Base-by-base conservation (phyloP, 139 green algal species). In the Prasinococcaceae sp. region DNA sequence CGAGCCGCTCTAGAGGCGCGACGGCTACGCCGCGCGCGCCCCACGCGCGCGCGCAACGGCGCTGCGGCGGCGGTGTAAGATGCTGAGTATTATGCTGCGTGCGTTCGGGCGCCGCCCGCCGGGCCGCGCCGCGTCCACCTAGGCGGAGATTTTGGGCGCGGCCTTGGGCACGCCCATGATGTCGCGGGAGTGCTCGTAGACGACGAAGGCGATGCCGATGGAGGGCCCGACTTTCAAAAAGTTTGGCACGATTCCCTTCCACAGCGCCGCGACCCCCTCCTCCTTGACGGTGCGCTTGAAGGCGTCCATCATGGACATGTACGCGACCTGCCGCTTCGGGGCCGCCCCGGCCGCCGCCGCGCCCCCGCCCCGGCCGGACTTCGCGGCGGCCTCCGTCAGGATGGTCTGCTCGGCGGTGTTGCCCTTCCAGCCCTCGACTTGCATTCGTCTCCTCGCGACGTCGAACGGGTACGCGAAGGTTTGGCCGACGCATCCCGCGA, bases 391-490 rank as follows among this genome's bases (percentile, higher is more conserved):
- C 28, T n/a, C 53, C 19, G 27, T 16, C 51, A n/a, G n/a, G n/a
- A n/a, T n/a, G n/a, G n/a, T n/a, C n/a, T n/a, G n/a, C 17, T 19
- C 56, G 28, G 14, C n/a, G 3, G 49, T 28, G 17, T 51, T 51
- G 45, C 54, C 24, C 30, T 48, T 47, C 58, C 65, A 71, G 6
- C 65, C 68, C 12, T 45, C 35, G 43, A 97, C 84, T 76, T 97
- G 89, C 64, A 98, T 57, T 38, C 89, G 61, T 50, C 90, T 53
- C 19, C 90, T 71, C 17, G 85, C 81, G 6, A 98, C 90, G 59
- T 98, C 90, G 60, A 98, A 92, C 1, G 90, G 90, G 65, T 95
- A 98, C 2, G 90, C 90, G 26, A 98, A 82, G 41, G 85, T 97
- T 72, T 97, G 90, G 0, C 90, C 90, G 22, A 75, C 81, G 0